Conservation (phyloP, 2,329 filamentous ascomycete species). For the Diaporthe destruens region DNA sequence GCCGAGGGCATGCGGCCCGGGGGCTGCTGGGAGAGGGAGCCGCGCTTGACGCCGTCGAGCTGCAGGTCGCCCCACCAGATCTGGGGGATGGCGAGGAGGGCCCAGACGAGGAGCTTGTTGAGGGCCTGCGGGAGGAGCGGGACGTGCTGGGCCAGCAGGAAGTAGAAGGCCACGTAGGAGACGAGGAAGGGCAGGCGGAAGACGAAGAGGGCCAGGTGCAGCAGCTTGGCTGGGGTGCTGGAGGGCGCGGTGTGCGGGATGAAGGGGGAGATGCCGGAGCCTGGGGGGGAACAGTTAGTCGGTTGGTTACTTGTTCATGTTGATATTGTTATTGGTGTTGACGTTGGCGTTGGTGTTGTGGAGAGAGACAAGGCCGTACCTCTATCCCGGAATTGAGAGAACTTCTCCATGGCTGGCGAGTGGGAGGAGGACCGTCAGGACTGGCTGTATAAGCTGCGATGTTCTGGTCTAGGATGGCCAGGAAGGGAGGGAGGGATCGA, state of each 20-base stretch:
- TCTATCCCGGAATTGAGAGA: conserved; percentile 91
- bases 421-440: not conserved
- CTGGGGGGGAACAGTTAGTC: conserved; percentile 59
- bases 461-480: not conserved
- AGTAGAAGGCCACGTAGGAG: conserved; percentile 76
- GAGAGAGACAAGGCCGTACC: conserved; percentile 62
- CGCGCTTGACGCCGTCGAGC: conserved; percentile 94
- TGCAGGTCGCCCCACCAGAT: conserved; percentile 99
- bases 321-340: conserved; percentile 1
- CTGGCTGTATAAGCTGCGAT: not conserved
- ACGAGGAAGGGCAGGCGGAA: conserved; percentile 85
- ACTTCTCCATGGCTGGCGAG: conserved; percentile 84
- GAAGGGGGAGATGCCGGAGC: conserved; percentile 96
- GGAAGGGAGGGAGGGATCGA: conserved; percentile 2
- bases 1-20: conserved; percentile 78
- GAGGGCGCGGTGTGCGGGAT: conserved; percentile 80
- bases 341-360: not conserved
- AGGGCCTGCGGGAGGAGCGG: conserved; percentile 62
- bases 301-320: conserved; percentile 14
- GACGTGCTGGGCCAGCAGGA: conserved; percentile 85
- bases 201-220: conserved; percentile 80
- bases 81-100: conserved; percentile 86
- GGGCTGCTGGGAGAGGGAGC: conserved; percentile 83
- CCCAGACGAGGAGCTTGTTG: conserved; percentile 90
- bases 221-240: conserved; percentile 71